phyloP scores from a whole-genome alignment of 768 basidiomycete genomes.

The Rhodocollybia butyracea region DNA sequence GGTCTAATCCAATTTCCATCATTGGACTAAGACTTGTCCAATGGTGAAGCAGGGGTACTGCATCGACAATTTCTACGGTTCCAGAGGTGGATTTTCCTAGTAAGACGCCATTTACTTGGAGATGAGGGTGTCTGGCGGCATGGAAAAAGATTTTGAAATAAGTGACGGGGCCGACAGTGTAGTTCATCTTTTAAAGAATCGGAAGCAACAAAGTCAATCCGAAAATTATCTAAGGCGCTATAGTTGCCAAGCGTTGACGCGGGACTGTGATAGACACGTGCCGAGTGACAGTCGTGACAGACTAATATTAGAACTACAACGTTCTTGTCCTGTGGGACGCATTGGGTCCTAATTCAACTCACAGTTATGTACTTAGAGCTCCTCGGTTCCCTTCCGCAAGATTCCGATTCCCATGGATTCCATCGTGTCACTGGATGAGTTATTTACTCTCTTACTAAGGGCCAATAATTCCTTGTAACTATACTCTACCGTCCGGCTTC shows the following conservation, averaged over 20 bases:
- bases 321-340: too few species aligned
- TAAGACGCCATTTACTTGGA: constrained; percentile 75
- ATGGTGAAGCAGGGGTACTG: constrained; percentile 77
- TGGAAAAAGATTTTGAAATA: constrained; percentile 78
- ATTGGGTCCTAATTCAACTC: too few species aligned
- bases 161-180: constrained; percentile 56
- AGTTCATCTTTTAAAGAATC: constrained; percentile 30
- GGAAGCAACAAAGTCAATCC: background rate
- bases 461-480: too few species aligned
- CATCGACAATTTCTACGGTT: constrained; percentile 53
- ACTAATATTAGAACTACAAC: too few species aligned
- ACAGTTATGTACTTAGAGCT: too few species aligned
- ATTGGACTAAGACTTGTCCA: constrained; percentile 83
- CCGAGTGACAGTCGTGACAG: background rate
- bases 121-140: constrained; percentile 76
- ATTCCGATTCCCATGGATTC: too few species aligned
- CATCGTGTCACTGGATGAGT: too few species aligned
- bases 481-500: too few species aligned
- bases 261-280: background rate
- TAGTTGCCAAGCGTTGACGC: background rate
- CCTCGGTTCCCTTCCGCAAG: too few species aligned
- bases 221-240: background rate
- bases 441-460: too few species aligned
- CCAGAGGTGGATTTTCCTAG: constrained; percentile 45
- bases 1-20: constrained; percentile 83